Base-by-base conservation (phyloP, 2,329 filamentous ascomycete species). In the Hymenoscyphus infarciens region DNA sequence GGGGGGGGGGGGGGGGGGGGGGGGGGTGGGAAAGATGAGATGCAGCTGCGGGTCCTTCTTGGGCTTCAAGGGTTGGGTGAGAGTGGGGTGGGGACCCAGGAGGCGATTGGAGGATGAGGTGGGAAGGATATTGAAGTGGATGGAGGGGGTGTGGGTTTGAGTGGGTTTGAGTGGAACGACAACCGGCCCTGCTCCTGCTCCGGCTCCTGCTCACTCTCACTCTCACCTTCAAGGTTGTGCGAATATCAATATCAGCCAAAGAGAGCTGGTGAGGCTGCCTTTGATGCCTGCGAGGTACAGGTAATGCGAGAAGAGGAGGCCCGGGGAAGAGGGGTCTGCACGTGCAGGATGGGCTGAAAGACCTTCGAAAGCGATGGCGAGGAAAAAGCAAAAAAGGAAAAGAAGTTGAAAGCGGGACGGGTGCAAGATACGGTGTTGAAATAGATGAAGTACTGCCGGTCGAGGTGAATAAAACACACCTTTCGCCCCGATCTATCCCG, bases 221-320 rank as follows among this genome's bases (percentile, higher is more conserved):
- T 6, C 7, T 49, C 42, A 10, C 10, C 5, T 3, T 19, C 42
- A 49, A 49, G 42, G 45, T 25, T 11, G 45, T 25, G 19, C 19
- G 3, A 22, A 52, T 52, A 52, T 52, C 45, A 22, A 52, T 52
- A 52, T 52, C 45, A 52, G 45, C 45, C 45, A 25, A 52, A 52
- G 19, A 25, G 19, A 52, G 45, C 45, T 52, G 45, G 42, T 22
- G 42, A 49, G 45, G 45, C 8, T 52, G 19, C 19, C 8, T 11
- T 49, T 19, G 42, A 49, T 49, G n/a, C n/a, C 42, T 25, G 42
- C 42, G 42, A 49, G 42, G 33, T 11, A 35, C 10, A n/a, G n/a
- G n/a, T n/a, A n/a, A 38, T 38, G 33, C 33, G 31, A 7, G 31
- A 33, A 8, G 33, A 38, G 33, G 33, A 4, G 33, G 5, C n/a